phyloP scores from a whole-genome alignment of 2,329 filamentous ascomycete genomes.

The Hansfordia pulvinata region DNA sequence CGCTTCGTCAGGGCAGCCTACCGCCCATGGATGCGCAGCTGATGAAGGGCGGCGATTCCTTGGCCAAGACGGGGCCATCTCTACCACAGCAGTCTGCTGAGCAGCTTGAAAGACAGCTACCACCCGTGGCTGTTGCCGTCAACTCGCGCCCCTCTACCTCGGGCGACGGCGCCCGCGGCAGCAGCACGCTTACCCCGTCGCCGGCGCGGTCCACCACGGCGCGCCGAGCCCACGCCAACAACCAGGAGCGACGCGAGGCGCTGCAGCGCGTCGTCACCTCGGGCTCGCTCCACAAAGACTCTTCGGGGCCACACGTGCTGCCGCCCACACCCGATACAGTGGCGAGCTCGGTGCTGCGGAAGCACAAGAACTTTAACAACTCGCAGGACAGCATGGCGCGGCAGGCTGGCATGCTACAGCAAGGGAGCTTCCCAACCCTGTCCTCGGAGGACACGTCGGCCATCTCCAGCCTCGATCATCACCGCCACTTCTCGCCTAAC shows the following conservation, averaged over 20 bases:
- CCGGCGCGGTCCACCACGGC: slow-evolving; percentile 4
- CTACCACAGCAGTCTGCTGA: too few species aligned
- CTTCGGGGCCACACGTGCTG: slow-evolving; percentile 26
- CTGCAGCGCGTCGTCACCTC: slow-evolving; percentile 35
- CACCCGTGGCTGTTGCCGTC: slow-evolving; percentile 14
- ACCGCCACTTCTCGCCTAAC: too few species aligned
- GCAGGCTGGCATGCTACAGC: too few species aligned
- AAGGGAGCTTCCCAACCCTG: too few species aligned
- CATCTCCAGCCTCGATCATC: too few species aligned
- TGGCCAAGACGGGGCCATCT: too few species aligned
- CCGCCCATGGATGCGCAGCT: too few species aligned
- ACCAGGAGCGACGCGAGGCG: slow-evolving; percentile 32
- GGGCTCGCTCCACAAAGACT: slow-evolving; percentile 23
- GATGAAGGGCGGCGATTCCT: too few species aligned
- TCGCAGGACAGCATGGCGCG: slow-evolving; percentile 13
- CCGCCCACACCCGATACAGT: slow-evolving; percentile 48
- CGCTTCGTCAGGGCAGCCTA: too few species aligned
- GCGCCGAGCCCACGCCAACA: slow-evolving; percentile 13
- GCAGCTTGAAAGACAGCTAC: slow-evolving; percentile 20
- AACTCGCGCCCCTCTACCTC: slow-evolving; percentile 15
- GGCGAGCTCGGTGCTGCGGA: slow-evolving; percentile 36
- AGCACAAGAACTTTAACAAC: slow-evolving; percentile 9
- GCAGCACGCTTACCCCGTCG: slow-evolving; percentile 8
- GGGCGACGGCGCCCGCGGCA: slow-evolving; percentile 10
- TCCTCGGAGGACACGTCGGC: background rate